Base-by-base conservation (phyloP, 2,329 filamentous ascomycete genomes). In the Chrysosphaeria jannelii region DNA sequence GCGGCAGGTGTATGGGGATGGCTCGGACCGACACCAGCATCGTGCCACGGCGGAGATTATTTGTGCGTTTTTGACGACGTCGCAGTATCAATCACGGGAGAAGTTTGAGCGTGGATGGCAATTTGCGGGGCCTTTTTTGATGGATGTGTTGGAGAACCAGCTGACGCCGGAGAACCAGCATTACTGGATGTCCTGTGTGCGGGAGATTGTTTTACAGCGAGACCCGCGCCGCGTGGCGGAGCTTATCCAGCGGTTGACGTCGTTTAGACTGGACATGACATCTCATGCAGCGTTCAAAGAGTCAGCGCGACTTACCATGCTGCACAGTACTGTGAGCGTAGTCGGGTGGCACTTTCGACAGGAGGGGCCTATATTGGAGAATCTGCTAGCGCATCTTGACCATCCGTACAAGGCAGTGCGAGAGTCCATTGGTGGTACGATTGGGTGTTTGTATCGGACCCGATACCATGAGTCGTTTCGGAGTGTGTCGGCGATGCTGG, bases 271-370 rank as follows among this genome's bases (percentile, higher is more conserved):
- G 7, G 85, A 97, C 39, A 81, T 93, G 68, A 53, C 62, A 5
- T 91, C 81, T 0, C 91, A 93, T 39, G 85, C 88, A 4, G 85
- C 85, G 0, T 97, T 97, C 56, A 97, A 97, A 42, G 88, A 97
- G 41, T 90, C 81, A 26, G 88, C 81, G 14, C 91, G 93, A 48
- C 75, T 97, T 10, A 69, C 85, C 32, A 50, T 97, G 14, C 52
- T 97, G 10, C 76, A 91, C 34, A 76, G 89, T 33, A 60, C 74
- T 30, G 71, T 97, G 28, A 65, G 66, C 21, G 78, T 90, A 35
- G 61, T 67, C 17, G 85, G 85, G 2, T 97, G 88, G 85, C 85
- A 97, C 42, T 97, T 91, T 52, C 76, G 76, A 30, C 53, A 76
- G 8, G 75, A 88, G 34, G 63, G 75, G 44, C 78, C 79, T 0